Base-by-base conservation (phyloP, 1,139 yeast genomes). In the Sugiyamaella castrensis region DNA sequence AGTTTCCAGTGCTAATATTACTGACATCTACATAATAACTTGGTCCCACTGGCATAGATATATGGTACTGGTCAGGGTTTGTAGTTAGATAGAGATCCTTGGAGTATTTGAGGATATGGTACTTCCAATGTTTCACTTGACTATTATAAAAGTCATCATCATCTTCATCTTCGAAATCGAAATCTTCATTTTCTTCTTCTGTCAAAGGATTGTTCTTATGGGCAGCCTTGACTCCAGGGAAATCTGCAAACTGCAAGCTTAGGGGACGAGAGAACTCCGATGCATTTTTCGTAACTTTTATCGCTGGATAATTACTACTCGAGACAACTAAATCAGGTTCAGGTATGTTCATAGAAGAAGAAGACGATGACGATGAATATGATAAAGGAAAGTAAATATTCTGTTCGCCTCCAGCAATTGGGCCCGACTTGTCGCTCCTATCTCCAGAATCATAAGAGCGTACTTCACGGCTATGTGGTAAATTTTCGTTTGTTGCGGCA, bases 21-120 rank as follows among this genome's bases (percentile, higher is more conserved):
- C 24, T 33, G 10, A 48, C 40, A 32, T 57, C 61, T 15, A 63
- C 61, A 34, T 62, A 63, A 45, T 58, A 62, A 24, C 63, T 59
- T 1, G 66, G 65, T 1, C 61, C 67, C 11, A 54, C 56, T 2
- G 58, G 61, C 30, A 60, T 51, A 24, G 53, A 43, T 26, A 61
- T 30, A 47, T 63, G 65, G 27, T 50, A 52, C 8, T 58, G 44
- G 47, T 62, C 66, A 1, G 67, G 67, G 39, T 59, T 62, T 10
- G 67, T 63, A 2, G 65, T 61, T 52, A 63, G 40, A 45, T 63
- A 63, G 37, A 62, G 44, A 46, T 63, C 67, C 41, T 59, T 59
- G 35, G 63, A 54, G 46, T 59, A 62, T 45, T 63, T 63, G 42
- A 62, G 54, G 37, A 61, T 57, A 44, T 61, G 62, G 47, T 63